Percentiles rank a stretch among this genome's conserved stretches.
Conservation (phyloP, 73 alveolate genomes). For the Durusdinium trenchii region DNA sequence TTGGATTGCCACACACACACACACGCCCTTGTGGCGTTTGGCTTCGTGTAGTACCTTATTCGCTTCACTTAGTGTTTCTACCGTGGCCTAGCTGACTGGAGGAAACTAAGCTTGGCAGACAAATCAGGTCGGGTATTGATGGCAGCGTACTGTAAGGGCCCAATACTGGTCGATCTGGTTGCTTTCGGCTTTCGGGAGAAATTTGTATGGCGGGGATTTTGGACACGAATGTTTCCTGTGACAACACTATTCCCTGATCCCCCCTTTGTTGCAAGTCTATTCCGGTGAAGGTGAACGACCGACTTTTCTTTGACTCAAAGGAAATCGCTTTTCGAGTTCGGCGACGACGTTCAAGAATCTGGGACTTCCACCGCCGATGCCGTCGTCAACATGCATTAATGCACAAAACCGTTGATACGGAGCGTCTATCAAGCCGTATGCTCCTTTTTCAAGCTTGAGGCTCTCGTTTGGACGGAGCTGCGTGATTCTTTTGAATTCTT, state of each 20-base stretch:
- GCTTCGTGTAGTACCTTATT: no score
- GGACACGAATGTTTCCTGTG: not conserved
- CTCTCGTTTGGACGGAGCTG: not conserved
- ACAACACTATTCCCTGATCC: not conserved
- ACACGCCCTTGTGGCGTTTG: no score
- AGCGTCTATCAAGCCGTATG: not conserved
- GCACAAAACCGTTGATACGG: not conserved
- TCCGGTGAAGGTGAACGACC: not conserved
- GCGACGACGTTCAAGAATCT: not conserved
- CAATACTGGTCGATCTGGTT: no score
- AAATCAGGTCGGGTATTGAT: no score
- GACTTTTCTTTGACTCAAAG: not conserved
- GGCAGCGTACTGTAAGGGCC: no score
- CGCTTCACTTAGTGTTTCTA: no score
- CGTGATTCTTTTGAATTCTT: not conserved
- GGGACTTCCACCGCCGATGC: not conserved
- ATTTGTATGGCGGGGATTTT: not conserved
- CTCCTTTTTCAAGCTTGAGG: not conserved
- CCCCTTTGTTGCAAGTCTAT: not conserved
- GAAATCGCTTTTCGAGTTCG: not conserved
- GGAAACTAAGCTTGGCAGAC: no score
- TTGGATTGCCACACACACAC: no score
- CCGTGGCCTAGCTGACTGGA: no score
- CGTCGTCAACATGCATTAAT: not conserved
- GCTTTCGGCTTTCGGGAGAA: no score